Percentiles rank a stretch among this genome's conserved stretches.
Conservation (phyloP, 2,329 filamentous ascomycete species). For the Microsporum audouinii region DNA sequence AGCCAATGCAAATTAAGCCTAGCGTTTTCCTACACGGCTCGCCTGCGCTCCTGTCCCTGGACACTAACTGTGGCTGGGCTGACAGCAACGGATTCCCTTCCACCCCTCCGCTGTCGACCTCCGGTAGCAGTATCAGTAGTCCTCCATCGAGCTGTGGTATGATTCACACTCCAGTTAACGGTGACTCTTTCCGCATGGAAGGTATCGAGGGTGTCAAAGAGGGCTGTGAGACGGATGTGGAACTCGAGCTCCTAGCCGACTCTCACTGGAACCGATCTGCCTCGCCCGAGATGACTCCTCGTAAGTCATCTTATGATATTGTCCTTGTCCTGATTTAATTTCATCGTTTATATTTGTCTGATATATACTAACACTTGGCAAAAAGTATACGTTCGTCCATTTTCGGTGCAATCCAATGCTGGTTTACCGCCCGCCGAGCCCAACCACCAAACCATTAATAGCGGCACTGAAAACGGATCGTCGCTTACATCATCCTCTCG, state of each 20-base stretch:
- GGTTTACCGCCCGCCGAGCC: slow-evolving; percentile 1
- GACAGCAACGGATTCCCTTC: slow-evolving; percentile 64
- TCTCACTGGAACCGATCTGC: slow-evolving; percentile 65
- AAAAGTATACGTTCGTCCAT: slow-evolving; percentile 54
- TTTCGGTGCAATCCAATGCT: slow-evolving; percentile 45
- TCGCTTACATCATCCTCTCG: slow-evolving; percentile 64
- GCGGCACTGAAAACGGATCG: slow-evolving; percentile 47
- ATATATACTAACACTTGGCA: slow-evolving; percentile 1
- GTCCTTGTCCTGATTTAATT: slow-evolving; percentile 4
- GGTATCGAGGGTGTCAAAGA: slow-evolving; percentile 58
- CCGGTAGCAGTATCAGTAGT: slow-evolving; percentile 76
- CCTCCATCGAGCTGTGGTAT: slow-evolving; percentile 64
- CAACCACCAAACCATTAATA: slow-evolving; percentile 33
- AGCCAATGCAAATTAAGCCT: slow-evolving; percentile 63
- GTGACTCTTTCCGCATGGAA: slow-evolving; percentile 62
- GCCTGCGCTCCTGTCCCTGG: slow-evolving; percentile 49
- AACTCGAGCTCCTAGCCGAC: slow-evolving; percentile 59
- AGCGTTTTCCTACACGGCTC: slow-evolving; percentile 53
- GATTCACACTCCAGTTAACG: slow-evolving; percentile 71
- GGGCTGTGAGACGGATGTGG: slow-evolving; percentile 56
- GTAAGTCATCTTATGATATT: slow-evolving; percentile 47
- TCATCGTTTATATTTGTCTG: not conserved
- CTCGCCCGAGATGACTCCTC: slow-evolving; percentile 81
- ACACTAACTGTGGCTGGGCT: slow-evolving; percentile 58
- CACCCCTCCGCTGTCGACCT: slow-evolving; percentile 75